Conservation (phyloP, 2,329 filamentous ascomycete species). For the Penicillium sp. region DNA sequence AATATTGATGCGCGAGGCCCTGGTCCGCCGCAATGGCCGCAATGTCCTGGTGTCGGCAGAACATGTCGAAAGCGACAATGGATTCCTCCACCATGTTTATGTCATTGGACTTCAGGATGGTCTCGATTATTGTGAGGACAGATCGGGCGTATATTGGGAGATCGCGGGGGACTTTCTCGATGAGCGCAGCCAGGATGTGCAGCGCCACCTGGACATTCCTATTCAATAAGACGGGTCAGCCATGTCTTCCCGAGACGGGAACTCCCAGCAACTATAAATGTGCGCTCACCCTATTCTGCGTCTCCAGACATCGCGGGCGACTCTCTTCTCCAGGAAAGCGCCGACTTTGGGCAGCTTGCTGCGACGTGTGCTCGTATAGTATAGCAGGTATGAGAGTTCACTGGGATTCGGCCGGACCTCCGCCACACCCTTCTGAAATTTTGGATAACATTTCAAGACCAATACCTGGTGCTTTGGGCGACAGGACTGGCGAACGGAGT, state of each 20-base stretch:
- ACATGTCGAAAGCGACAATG: slow-evolving; percentile 77
- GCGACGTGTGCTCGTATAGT: slow-evolving; percentile 90
- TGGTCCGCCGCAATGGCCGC: slow-evolving; percentile 82
- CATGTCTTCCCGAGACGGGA: background rate
- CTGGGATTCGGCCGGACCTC: slow-evolving; percentile 95
- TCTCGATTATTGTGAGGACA: slow-evolving; percentile 77
- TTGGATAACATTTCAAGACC: slow-evolving; percentile 93
- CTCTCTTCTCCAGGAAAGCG: slow-evolving; percentile 90
- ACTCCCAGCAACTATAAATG: background rate
- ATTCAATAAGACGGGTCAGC: slow-evolving; percentile 9
- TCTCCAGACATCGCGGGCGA: slow-evolving; percentile 84
- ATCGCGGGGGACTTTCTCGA: slow-evolving; percentile 89
- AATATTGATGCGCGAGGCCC: slow-evolving; percentile 75
- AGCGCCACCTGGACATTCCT: slow-evolving; percentile 94
- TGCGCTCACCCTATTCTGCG: slow-evolving; percentile 73
- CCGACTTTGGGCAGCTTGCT: slow-evolving; percentile 97
- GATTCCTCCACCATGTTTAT: slow-evolving; percentile 92
- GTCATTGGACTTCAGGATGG: slow-evolving; percentile 78
- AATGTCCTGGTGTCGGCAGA: slow-evolving; percentile 84
- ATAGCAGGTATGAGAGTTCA: slow-evolving; percentile 93
- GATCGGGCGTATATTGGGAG: slow-evolving; percentile 82
- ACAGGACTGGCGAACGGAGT: slow-evolving; percentile 57
- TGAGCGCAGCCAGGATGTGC: slow-evolving; percentile 83
- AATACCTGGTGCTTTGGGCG: slow-evolving; percentile 96
- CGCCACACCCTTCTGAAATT: slow-evolving; percentile 82